Conservation (phyloP, 768 basidiomycete species). For the Leccinum uliginosum region DNA sequence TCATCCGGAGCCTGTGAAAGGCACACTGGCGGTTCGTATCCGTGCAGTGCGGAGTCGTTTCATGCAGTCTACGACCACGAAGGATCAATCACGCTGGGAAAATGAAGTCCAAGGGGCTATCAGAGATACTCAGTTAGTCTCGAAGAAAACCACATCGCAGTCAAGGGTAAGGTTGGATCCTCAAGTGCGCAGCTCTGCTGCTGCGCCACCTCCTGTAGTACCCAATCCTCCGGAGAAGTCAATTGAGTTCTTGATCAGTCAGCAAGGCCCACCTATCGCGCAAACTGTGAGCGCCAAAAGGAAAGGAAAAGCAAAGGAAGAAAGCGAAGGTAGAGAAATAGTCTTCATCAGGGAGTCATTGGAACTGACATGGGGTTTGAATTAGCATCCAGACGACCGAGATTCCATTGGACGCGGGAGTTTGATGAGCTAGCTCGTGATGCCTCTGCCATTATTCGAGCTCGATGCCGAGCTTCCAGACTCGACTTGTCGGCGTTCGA, state of each 20-base stretch:
- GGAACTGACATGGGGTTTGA: conserved; percentile 3
- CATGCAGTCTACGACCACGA: conserved; percentile 51
- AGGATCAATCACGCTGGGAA: conserved; percentile 58
- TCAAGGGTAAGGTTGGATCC: conserved; percentile 16
- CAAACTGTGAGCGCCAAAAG: conserved; percentile 33
- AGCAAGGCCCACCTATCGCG: conserved; percentile 44
- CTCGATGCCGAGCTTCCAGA: conserved; percentile 62
- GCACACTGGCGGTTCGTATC: conserved; percentile 47
- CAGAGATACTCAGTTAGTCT: conserved; percentile 48
- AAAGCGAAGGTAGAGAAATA: conserved; percentile 26
- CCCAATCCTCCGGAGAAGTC: conserved; percentile 48
- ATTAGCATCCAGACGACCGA: conserved; percentile 44
- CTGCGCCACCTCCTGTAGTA: conserved; percentile 36
- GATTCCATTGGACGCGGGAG: conserved; percentile 81
- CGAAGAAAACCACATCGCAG: conserved; percentile 41
- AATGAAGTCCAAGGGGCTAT: conserved; percentile 53
- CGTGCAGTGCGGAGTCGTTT: conserved; percentile 54
- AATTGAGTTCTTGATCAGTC: conserved; percentile 45
- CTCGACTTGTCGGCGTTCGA: conserved; percentile 71
- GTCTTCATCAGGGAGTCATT: background rate
- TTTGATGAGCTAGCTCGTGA: conserved; percentile 89
- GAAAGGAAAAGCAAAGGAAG: conserved; percentile 27
- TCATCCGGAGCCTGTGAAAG: conserved; percentile 50
- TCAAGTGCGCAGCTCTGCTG: conserved; percentile 1
- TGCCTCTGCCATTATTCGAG: conserved; percentile 74